Evolutionary conservation across 1,284 basidiomycete species (phyloP).

Genomic region (Mycena sp.): DNA sequence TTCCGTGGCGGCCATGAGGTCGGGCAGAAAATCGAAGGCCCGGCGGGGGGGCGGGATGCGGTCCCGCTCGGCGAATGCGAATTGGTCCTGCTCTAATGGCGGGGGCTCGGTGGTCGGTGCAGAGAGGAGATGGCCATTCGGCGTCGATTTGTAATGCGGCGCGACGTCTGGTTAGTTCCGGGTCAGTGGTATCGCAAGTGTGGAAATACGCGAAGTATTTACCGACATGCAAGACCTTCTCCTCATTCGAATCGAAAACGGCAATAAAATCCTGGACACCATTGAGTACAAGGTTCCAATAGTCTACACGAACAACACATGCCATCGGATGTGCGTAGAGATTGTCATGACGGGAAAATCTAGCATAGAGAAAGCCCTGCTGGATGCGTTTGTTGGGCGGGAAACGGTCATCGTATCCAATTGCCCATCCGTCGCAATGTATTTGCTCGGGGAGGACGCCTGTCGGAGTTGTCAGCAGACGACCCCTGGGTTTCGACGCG

Average conservation of each 20-base stretch:
- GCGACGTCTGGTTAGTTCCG: slow-evolving; percentile 70
- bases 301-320: slow-evolving; percentile 21
- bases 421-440: slow-evolving; percentile 82
- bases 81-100: slow-evolving; percentile 57
- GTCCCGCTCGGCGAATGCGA: slow-evolving; percentile 60
- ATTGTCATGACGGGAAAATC: slow-evolving; percentile 82
- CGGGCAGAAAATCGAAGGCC: slow-evolving; percentile 81
- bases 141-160: slow-evolving; percentile 59
- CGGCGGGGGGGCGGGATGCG: slow-evolving; percentile 77
- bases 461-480: no score
- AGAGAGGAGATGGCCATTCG: slow-evolving; percentile 57
- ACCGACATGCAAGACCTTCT: slow-evolving; percentile 80
- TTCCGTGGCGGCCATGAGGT: slow-evolving; percentile 68
- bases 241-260: slow-evolving; percentile 74
- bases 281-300: slow-evolving; percentile 17
- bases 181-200: not conserved
- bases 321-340: slow-evolving; percentile 86
- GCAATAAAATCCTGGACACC: slow-evolving; percentile 77
- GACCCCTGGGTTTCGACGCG: no score
- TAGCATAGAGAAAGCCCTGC: slow-evolving; percentile 83
- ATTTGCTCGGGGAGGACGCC: slow-evolving; percentile 81
- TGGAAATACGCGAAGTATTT: no score
- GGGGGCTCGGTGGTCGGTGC: slow-evolving; percentile 60
- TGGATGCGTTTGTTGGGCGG: slow-evolving; percentile 73
- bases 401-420: slow-evolving; percentile 90